Evolutionary conservation across 306 rosid genomes (phyloP), one percentile per base, ranked within the genome.

Genomic region (Cicer pinnatifidum): DNA sequence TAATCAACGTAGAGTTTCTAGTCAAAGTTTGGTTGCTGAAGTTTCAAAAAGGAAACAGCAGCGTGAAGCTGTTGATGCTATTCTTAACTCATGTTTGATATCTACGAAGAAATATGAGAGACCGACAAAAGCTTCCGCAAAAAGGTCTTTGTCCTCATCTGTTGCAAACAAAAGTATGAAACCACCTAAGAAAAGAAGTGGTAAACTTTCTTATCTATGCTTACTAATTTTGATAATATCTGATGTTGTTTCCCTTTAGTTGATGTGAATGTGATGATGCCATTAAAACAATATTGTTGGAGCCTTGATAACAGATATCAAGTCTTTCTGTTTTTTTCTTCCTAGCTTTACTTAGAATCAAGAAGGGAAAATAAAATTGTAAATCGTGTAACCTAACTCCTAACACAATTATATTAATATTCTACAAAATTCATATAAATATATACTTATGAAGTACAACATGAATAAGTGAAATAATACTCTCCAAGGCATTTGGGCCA

Each of bases 51-150:
- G 97, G 89, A 93, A 89, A 87, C 79, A 86, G 66, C 96, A 87
- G 86, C 97, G 97, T 59, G 92, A 91, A 80, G 96, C 90, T 71
- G 98, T 93, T 61, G 91, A 93, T 70, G 92, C 96, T 62, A 89
- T 93, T 81, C 97, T 93, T 73, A 74, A 52, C 84, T 85, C 98
- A 38, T 82, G 94, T 79, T 82, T 93, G 80, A 88, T 93, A 76
- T 84, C 98, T 75, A 78, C 92, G 17, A 89, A 91, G 86, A 90
- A 88, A 79, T 75, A 83, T 16, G 92, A 86, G 70, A 75, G 71
- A 43, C 81, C 79, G 7, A 53, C 67, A 19, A 89, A 83, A 81
- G 77, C 20, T 64, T 76, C 90, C 28, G 74, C 85, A 4, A 93
- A 84, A 80, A 85, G 83, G 73, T 78, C 77, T 44, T 35, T 57